phyloP scores from a whole-genome alignment of 129 eudicot genomes.

The Apium graveolens region DNA sequence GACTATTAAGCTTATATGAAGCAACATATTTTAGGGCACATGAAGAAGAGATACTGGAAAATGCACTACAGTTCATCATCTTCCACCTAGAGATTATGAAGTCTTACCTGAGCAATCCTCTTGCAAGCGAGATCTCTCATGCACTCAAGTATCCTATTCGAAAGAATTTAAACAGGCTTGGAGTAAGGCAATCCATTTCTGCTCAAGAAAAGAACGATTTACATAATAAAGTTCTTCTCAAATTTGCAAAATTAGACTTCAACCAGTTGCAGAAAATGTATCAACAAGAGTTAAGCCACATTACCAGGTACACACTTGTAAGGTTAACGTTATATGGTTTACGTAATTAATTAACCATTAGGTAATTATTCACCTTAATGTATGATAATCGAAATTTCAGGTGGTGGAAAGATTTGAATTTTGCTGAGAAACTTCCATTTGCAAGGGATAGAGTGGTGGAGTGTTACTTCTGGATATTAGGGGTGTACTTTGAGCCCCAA shows the following conservation, averaged over 20 bases:
- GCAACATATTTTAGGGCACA: background rate
- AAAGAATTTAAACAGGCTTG: slow-evolving; percentile 6
- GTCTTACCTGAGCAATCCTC: background rate
- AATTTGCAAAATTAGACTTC: slow-evolving; percentile 1
- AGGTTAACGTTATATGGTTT: too few species aligned
- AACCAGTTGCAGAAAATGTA: slow-evolving; percentile 5
- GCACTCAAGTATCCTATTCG: slow-evolving; percentile 7
- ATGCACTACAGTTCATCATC: background rate
- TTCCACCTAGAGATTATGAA: background rate
- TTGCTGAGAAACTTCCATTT: background rate
- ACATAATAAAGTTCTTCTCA: background rate
- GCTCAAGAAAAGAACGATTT: background rate
- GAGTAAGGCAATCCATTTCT: background rate
- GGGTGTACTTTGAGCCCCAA: slow-evolving; percentile 8
- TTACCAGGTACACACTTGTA: background rate
- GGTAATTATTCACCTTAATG: background rate
- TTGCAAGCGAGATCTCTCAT: background rate
- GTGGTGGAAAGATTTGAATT: slow-evolving; percentile 4
- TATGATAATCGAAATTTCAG: background rate
- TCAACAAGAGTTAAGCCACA: slow-evolving; percentile 1
- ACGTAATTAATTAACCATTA: background rate
- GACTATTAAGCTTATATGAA: slow-evolving; percentile 4
- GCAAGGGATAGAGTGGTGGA: slow-evolving; percentile 11
- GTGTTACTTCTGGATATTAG: slow-evolving; percentile 7
- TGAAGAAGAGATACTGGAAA: slow-evolving; percentile 6